phyloP scores from a whole-genome alignment of 805 yeast species.

The Lipomyces yamadae region DNA sequence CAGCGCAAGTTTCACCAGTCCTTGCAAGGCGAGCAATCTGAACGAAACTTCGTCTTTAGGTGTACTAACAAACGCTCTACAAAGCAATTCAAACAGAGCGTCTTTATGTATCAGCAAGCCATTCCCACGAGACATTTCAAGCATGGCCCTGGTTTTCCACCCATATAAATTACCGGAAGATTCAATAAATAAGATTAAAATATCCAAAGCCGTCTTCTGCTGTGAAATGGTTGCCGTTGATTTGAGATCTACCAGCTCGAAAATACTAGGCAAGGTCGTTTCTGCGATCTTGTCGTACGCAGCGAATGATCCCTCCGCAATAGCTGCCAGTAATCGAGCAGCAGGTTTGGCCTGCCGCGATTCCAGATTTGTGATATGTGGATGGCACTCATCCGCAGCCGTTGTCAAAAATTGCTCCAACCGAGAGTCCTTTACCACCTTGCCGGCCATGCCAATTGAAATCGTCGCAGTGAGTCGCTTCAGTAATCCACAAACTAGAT shows the following conservation, averaged over 20 bases:
- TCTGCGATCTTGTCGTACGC: constrained; percentile 54
- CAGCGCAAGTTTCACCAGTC: constrained; percentile 61
- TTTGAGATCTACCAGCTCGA: constrained; percentile 45
- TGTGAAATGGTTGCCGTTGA: constrained; percentile 50
- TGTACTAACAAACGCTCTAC: constrained; percentile 70
- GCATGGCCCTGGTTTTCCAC: constrained; percentile 30
- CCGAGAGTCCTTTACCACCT: constrained; percentile 41
- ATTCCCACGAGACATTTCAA: constrained; percentile 41
- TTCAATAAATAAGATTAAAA: constrained; percentile 61
- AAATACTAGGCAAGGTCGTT: constrained; percentile 52
- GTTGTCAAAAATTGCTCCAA: constrained; percentile 51
- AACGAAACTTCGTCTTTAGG: constrained; percentile 72
- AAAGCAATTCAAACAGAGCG: constrained; percentile 65
- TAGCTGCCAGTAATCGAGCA: constrained; percentile 59
- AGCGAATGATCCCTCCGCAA: constrained; percentile 54
- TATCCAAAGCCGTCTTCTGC: constrained; percentile 63
- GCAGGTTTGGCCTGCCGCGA: constrained; percentile 66
- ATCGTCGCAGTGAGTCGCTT: constrained; percentile 50
- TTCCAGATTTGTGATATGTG: constrained; percentile 55
- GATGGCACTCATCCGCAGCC: constrained; percentile 51
- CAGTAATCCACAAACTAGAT: constrained; percentile 53
- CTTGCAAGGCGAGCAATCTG: constrained; percentile 67
- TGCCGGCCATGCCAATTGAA: constrained; percentile 41
- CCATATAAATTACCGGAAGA: constrained; percentile 56
- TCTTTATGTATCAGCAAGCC: constrained; percentile 61